A percentile compares a stretch with the other conserved stretches of the same genome.
Conservation (phyloP, 2,329 filamentous ascomycete genomes). For the Whalleya microplaca region DNA sequence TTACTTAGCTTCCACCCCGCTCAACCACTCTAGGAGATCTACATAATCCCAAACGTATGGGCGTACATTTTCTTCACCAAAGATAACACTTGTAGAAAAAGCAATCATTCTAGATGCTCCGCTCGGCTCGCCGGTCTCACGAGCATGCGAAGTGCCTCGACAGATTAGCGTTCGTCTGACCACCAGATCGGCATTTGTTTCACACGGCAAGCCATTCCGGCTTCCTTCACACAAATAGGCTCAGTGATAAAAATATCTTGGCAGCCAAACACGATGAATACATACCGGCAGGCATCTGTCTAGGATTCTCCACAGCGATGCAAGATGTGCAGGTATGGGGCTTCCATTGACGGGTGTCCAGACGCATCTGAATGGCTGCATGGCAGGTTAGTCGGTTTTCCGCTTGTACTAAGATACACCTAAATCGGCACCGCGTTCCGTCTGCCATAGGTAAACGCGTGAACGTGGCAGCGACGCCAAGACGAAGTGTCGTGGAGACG, state of each 20-base stretch:
- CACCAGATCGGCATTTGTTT: conserved; percentile 23
- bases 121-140: conserved; percentile 11
- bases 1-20: not conserved
- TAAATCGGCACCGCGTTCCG: not conserved
- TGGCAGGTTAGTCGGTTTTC: not conserved
- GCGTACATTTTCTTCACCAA: not conserved
- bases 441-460: not conserved
- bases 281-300: conserved; percentile 7
- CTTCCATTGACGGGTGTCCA: not conserved
- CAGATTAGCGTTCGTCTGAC: conserved; percentile 18
- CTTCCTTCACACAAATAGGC: conserved; percentile 7
- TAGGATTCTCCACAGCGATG: not conserved
- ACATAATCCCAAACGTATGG: not conserved
- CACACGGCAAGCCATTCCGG: conserved; percentile 18
- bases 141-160: conserved; percentile 2
- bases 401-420: not conserved
- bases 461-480: not conserved
- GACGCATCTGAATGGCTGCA: not conserved
- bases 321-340: not conserved
- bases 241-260: conserved; percentile 13
- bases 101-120: conserved; percentile 4
- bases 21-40: not conserved
- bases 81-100: conserved; percentile 2
- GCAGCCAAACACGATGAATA: conserved; percentile 6
- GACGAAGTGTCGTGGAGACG: not conserved